Conservation (phyloP, 148 eudicot genomes). For the Dianthus caryophyllus region DNA sequence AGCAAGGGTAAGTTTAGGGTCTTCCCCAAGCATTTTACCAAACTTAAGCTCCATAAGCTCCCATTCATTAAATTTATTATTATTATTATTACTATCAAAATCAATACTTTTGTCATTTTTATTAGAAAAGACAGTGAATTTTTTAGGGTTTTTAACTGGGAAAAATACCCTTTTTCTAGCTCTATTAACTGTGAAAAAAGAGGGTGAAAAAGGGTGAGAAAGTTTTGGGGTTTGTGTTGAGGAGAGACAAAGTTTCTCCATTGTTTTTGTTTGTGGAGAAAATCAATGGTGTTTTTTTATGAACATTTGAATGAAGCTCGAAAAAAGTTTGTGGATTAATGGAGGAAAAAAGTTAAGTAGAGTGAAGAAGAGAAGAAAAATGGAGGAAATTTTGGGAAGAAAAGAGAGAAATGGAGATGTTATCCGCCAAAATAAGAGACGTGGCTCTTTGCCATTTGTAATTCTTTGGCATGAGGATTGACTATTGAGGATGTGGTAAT, state of each 20-base stretch:
- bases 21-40: constrained; percentile 86
- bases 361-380: background rate
- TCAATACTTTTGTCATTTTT: constrained; percentile 31
- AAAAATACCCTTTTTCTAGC: constrained; percentile 35
- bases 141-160: constrained; percentile 24
- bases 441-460: constrained; percentile 24
- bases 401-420: constrained; percentile 1
- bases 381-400: background rate
- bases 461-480: background rate
- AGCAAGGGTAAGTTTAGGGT: constrained; percentile 86
- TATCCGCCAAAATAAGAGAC: constrained; percentile 29
- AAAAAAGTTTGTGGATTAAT: constrained; percentile 3
- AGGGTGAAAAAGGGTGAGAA: constrained; percentile 29
- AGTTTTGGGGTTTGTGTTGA: constrained; percentile 27
- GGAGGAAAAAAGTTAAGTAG: background rate
- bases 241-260: constrained; percentile 46
- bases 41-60: constrained; percentile 87
- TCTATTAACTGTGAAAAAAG: constrained; percentile 18
- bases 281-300: background rate
- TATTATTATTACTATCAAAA: background rate
- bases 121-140: constrained; percentile 47
- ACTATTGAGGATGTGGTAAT: background rate
- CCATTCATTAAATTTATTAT: constrained; percentile 42
- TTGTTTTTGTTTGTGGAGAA: background rate
- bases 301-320: constrained; percentile 10